Conservation (phyloP, 371 early-diverging fungal genomes). For the Mucor lusitanicus region DNA sequence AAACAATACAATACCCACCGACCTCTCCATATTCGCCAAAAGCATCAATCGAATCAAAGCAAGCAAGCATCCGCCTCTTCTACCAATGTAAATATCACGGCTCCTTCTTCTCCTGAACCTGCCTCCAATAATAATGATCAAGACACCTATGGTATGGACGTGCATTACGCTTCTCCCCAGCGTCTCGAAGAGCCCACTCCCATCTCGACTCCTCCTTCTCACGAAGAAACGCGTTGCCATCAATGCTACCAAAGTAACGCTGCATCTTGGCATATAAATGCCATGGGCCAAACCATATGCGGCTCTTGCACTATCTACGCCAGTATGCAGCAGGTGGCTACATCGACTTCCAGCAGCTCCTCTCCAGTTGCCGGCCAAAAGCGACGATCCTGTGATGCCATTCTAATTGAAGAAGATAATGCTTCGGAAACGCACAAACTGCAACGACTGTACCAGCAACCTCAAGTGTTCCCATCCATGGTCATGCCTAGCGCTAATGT, state of each 20-base stretch:
- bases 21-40: constrained; percentile 64
- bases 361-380: constrained; percentile 10
- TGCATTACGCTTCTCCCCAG: neutral
- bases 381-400: constrained; percentile 9
- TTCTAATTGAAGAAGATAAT: constrained; percentile 6
- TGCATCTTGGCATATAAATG: constrained; percentile 11
- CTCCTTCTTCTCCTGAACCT: neutral
- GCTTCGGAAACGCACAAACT: neutral
- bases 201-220: neutral
- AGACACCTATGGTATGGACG: neutral
- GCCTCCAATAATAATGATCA: neutral
- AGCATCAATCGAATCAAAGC: constrained; percentile 25
- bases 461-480: constrained; percentile 9
- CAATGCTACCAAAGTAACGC: constrained; percentile 12
- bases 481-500: constrained; percentile 4
- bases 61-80: constrained; percentile 8
- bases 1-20: constrained; percentile 76
- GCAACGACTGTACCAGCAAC: constrained; percentile 2
- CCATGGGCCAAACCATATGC: constrained; percentile 13
- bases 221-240: constrained; percentile 10
- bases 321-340: constrained; percentile 4
- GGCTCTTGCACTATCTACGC: constrained; percentile 15
- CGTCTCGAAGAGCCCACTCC: neutral
- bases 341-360: neutral
- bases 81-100: neutral